A percentile compares a stretch with the other conserved stretches of the same genome.
phyloP scores from a whole-genome alignment of 2,329 filamentous ascomycete species.

The Cladosporium sp. region DNA sequence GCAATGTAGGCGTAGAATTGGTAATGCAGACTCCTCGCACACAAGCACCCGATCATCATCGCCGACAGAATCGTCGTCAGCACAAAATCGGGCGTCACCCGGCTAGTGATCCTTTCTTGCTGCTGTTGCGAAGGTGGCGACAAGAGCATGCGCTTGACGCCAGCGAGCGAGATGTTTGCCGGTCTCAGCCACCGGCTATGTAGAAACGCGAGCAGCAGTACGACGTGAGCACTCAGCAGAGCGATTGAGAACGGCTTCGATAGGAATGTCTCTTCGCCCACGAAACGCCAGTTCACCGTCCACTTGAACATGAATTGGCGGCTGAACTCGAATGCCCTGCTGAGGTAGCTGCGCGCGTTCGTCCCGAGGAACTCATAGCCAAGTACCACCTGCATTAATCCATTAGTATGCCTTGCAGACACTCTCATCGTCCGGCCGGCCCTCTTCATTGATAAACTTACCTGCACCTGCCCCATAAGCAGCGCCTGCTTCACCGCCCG shows the following conservation, averaged over 20 bases:
- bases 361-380: conserved; percentile 67
- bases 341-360: conserved; percentile 71
- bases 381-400: conserved; percentile 48
- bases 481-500: conserved; percentile 66
- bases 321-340: conserved; percentile 85
- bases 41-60: conserved; percentile 77
- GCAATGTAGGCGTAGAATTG: conserved; percentile 92
- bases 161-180: conserved; percentile 57
- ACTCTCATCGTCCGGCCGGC: neutral
- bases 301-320: conserved; percentile 93
- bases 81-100: conserved; percentile 70
- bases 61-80: conserved; percentile 75
- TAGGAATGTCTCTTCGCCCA: conserved; percentile 80
- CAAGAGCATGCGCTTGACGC: conserved; percentile 54
- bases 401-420: neutral
- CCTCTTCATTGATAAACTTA: conserved; percentile 45
- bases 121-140: conserved; percentile 49
- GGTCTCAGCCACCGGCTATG: conserved; percentile 71
- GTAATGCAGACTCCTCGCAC: conserved; percentile 86
- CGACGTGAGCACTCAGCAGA: conserved; percentile 65
- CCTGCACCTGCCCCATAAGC: conserved; percentile 76
- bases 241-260: conserved; percentile 66
- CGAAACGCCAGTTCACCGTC: conserved; percentile 98
- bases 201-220: conserved; percentile 67
- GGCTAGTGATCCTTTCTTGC: conserved; percentile 57